Evolutionary conservation across 2,329 filamentous ascomycete genomes (phyloP), one percentile per base, ranked within the genome.

Genomic region (Fusarium aywerte): DNA sequence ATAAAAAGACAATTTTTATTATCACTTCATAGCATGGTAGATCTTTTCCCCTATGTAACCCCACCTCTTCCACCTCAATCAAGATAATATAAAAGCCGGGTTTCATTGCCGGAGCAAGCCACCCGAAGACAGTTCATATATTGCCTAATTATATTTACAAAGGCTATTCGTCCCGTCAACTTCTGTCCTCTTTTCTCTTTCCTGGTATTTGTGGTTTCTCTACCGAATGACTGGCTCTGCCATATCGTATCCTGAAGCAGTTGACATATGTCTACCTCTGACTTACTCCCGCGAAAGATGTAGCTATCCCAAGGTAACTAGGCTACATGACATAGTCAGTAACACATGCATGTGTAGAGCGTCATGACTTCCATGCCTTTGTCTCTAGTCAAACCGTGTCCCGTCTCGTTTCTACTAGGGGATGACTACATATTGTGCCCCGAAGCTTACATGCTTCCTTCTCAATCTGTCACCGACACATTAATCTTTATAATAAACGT

Each of bases 11-110:
- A n/a, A n/a, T n/a, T n/a, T n/a, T n/a, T n/a, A n/a, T n/a, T n/a
- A n/a, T n/a, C n/a, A n/a, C 33, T 56, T 21, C 31, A 51, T 62
- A 35, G 27, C 23, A 51, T 62, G 39, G 32, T 31, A 55, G 49
- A 66, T 47, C 49, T 49, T 60, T 47, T 23, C 31, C 36, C 36
- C 21, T 40, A 25, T 18, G 32, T 21, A 35, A 49, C 50, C 33
- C 53, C 53, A 52, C 62, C 12, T 40, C 39, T 47, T 45, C 45
- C 62, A 10, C 45, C 35, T 16, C 18, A 31, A 33, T 32, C 42
- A 10, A 44, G n/a, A 49, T 35, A 27, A 49, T 38, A 29, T 40
- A 64, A 42, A 47, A 65, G 60, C 60, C 62, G 60, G 38, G 53
- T 60, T 53, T 44, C 42, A 48, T 44, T 65, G 44, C 60, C 64